phyloP scores from a whole-genome alignment of 768 basidiomycete species.

The Boletus rubroflammeus region DNA sequence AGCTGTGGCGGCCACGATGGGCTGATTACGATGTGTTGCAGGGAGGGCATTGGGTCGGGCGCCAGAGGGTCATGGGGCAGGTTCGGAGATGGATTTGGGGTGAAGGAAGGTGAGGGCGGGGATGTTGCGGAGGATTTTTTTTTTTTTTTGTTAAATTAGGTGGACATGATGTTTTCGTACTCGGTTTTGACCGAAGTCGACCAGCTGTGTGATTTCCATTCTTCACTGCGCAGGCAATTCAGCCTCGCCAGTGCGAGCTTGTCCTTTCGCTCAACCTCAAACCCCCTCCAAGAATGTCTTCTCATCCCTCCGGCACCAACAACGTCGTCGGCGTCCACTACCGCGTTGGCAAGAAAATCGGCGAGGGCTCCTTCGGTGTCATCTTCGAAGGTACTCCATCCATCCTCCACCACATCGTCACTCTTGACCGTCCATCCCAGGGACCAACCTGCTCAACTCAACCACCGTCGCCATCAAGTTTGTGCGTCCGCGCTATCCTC shows the following conservation, averaged over 20 bases:
- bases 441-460: slow-evolving; percentile 95
- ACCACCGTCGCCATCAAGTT: slow-evolving; percentile 99
- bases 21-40: not conserved
- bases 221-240: slow-evolving; percentile 29
- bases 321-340: slow-evolving; percentile 96
- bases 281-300: slow-evolving; percentile 53
- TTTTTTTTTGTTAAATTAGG: not conserved
- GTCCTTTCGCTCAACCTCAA: too few species aligned
- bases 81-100: slow-evolving; percentile 9
- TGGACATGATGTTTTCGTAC: not conserved
- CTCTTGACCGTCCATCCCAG: slow-evolving; percentile 39
- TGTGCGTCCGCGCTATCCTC: slow-evolving; percentile 52
- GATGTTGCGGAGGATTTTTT: slow-evolving; percentile 15
- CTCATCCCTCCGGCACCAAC: slow-evolving; percentile 55
- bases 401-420: not conserved
- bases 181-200: slow-evolving; percentile 30
- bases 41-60: not conserved
- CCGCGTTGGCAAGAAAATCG: slow-evolving; percentile 98
- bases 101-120: slow-evolving; percentile 13
- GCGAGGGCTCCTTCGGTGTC: slow-evolving; percentile 98
- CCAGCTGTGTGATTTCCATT: slow-evolving; percentile 24
- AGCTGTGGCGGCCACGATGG: not conserved
- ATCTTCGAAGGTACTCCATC: slow-evolving; percentile 72
- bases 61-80: slow-evolving; percentile 17
- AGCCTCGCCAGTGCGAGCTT: slow-evolving; percentile 25